Percentiles rank a stretch among this genome's conserved stretches.
These are phyloP conservation scores for Gossypium raimondii DNA, from an alignment of 345 rosid genomes.

Conservation along the genomic window DNA sequence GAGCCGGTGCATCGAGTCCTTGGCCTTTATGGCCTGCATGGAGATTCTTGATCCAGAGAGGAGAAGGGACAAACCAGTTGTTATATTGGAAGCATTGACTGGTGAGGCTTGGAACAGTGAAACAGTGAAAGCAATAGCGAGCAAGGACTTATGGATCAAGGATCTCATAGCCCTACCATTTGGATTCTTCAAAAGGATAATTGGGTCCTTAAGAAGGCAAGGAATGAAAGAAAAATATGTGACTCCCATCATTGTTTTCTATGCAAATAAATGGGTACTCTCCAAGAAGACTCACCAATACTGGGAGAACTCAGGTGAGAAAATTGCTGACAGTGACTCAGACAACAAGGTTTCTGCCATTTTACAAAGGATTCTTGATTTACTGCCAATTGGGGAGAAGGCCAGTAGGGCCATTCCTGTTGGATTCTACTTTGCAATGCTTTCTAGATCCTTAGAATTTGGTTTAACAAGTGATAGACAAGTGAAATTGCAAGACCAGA, in stretches of 20 bases:
- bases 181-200: conserved; percentile 62
- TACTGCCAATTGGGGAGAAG: conserved; percentile 44
- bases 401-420: conserved; percentile 52
- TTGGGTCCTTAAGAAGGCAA: conserved; percentile 70
- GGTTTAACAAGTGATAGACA: conserved; percentile 27
- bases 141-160: conserved; percentile 64
- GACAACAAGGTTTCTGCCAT: conserved; percentile 22
- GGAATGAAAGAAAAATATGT: conserved; percentile 83
- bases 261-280: conserved; percentile 53
- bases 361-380: conserved; percentile 51
- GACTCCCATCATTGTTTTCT: conserved; percentile 58
- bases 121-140: conserved; percentile 35
- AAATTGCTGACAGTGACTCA: conserved; percentile 11
- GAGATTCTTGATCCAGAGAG: conserved; percentile 88
- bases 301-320: conserved; percentile 35
- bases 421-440: conserved; percentile 66
- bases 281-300: conserved; percentile 37
- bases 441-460: conserved; percentile 35
- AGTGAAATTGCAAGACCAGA: conserved; percentile 51
- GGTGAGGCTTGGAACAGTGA: conserved; percentile 55
- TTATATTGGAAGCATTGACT: conserved; percentile 43
- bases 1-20: conserved; percentile 72
- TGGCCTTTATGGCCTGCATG: conserved; percentile 86
- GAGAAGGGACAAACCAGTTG: conserved; percentile 50
- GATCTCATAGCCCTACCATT: conserved; percentile 68